These are phyloP conservation scores for Syzygium aqueum DNA, from an alignment of 345 rosid genomes.

Conservation along the genomic window DNA sequence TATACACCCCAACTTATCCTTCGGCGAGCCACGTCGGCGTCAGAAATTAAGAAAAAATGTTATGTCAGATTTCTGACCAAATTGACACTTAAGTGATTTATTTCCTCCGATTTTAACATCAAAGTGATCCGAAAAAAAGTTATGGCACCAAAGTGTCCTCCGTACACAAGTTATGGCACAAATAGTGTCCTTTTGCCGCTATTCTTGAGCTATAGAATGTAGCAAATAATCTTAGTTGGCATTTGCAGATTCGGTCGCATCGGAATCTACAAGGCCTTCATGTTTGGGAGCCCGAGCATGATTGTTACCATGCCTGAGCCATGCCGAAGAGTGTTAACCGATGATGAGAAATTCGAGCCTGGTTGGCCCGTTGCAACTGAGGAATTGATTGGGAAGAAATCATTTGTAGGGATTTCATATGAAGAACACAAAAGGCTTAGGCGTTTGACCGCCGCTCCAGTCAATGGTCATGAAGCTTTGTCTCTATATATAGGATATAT, in stretches of 20 bases:
- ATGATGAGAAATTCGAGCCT: slow-evolving; percentile 65
- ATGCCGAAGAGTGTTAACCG: slow-evolving; percentile 43
- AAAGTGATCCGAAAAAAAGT: too few species aligned
- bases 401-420: slow-evolving; percentile 54
- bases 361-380: slow-evolving; percentile 76
- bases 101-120: too few species aligned
- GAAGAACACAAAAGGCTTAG: slow-evolving; percentile 90
- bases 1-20: too few species aligned
- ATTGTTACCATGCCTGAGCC: slow-evolving; percentile 68
- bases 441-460: slow-evolving; percentile 61
- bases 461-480: slow-evolving; percentile 78
- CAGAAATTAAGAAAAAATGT: too few species aligned
- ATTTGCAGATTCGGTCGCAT: slow-evolving; percentile 45
- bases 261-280: slow-evolving; percentile 69
- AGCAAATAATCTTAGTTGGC: background rate
- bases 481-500: slow-evolving; percentile 50
- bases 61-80: too few species aligned
- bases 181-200: too few species aligned
- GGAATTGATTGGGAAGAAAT: slow-evolving; percentile 67
- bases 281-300: slow-evolving; percentile 81
- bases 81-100: too few species aligned
- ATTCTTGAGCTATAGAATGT: background rate
- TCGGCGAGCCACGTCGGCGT: too few species aligned
- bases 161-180: too few species aligned
- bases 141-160: too few species aligned